Percentiles rank a stretch among this genome's conserved stretches.
Conservation (phyloP, 352 stramenopile species). For the Phytophthora syringae region DNA sequence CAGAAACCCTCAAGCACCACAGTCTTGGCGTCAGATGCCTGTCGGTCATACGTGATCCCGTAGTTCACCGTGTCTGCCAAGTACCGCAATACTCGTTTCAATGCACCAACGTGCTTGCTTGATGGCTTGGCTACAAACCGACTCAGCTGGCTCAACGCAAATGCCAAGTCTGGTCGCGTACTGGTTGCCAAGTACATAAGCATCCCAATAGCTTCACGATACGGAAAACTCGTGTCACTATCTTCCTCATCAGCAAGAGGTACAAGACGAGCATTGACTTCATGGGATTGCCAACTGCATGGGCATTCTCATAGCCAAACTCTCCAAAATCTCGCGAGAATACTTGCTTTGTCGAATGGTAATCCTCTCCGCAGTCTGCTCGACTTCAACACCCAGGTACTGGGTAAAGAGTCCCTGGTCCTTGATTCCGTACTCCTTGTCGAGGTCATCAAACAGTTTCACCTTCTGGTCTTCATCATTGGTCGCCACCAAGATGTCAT, state of each 20-base stretch:
- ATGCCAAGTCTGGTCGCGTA: neutral
- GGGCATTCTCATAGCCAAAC: neutral
- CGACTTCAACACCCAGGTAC: neutral
- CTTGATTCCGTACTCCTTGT: neutral
- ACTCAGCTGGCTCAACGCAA: neutral
- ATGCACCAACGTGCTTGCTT: neutral
- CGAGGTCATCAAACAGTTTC: neutral
- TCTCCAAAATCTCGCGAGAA: neutral
- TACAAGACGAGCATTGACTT: neutral
- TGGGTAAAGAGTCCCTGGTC: neutral
- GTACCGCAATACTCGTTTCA: neutral
- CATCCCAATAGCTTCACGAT: neutral
- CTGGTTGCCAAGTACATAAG: neutral
- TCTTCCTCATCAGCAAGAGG: neutral
- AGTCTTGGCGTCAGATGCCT: neutral
- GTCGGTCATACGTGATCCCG: neutral
- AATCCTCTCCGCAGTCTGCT: neutral
- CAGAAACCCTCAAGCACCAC: neutral
- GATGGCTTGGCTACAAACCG: neutral
- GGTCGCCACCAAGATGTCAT: neutral
- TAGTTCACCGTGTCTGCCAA: neutral
- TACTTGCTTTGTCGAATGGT: neutral
- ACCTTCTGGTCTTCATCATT: neutral
- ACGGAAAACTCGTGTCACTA: neutral
- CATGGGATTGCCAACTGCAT: neutral